Conservation (phyloP, 257 asterid species). For the Fraxinus cuspidata region DNA sequence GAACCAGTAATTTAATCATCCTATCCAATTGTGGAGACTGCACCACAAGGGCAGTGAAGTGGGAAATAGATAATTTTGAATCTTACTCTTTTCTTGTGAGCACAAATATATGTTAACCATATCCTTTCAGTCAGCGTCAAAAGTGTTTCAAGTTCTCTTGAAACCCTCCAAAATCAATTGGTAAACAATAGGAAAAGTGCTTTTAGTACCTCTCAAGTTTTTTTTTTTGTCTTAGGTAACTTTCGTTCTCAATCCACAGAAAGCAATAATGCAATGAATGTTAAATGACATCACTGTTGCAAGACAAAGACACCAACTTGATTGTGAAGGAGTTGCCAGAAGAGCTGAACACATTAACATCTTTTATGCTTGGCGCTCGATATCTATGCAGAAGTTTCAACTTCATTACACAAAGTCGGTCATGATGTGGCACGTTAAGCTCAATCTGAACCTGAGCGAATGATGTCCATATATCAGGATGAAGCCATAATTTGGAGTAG, state of each 20-base stretch:
- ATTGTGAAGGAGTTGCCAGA: slow-evolving; percentile 54
- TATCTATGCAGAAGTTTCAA: slow-evolving; percentile 54
- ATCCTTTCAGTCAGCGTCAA: neutral
- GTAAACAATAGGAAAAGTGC: neutral
- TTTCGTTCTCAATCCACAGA: neutral
- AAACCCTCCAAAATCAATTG: neutral
- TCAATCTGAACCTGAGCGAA: slow-evolving; percentile 53
- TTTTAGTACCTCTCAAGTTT: neutral
- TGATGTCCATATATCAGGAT: slow-evolving; percentile 17
- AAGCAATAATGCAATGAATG: neutral
- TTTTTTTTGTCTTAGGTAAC: neutral
- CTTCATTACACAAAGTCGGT: slow-evolving; percentile 56
- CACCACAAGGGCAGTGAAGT: neutral
- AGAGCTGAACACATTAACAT: slow-evolving; percentile 44
- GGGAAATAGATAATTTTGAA: neutral
- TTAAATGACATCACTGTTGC: neutral
- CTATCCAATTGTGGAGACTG: neutral
- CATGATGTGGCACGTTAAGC: slow-evolving; percentile 52
- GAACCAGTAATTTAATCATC: neutral
- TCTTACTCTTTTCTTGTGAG: neutral
- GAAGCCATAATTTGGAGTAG: slow-evolving; percentile 17
- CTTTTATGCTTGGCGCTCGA: slow-evolving; percentile 43
- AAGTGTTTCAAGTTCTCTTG: neutral
- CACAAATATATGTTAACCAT: neutral
- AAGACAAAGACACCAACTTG: slow-evolving; percentile 41